Base-by-base conservation (phyloP, 768 basidiomycete genomes). In the Hemileccinum impolitum region DNA sequence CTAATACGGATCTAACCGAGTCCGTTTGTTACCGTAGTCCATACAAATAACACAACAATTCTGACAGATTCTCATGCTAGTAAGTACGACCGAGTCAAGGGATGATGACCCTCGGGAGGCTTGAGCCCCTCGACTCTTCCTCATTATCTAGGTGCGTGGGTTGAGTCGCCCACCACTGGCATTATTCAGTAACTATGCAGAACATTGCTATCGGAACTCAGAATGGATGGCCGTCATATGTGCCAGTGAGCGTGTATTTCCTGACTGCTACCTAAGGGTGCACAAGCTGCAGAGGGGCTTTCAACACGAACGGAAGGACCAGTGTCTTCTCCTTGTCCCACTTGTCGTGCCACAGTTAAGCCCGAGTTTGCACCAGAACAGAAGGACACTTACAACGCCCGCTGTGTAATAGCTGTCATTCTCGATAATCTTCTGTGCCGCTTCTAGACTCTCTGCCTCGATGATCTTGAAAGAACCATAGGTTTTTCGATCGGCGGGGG, bases 301-400 rank as follows among this genome's bases (percentile, higher is more conserved):
- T 72, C 31, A 70, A 53, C 17, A 66, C 39, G 47, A 76, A 69
- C 9, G 79, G 81, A 18, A 71, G 50, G 38, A 84, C 76, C 15
- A 75, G 71, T 17, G 82, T 50, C 57, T 72, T 80, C 51, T 77
- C 77, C 50, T 69, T 65, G 57, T 82, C 82, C 81, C 82, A 84
- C 81, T 82, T 17, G 17, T 15, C 26, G 7, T 17, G 44, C 35
- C 32, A 26, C 36, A 35, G 32, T 37, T 21, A 47, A 40, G 14
- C 32, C 52, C 40, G 17, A 43, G 6, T 9, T 42, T 7, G 12
- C 13, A n/a, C 19, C 37, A 17, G 31, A 31, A 18, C 5, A 13
- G 14, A 23, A 18, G n/a, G 13, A 23, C 3, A 35, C 62, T 45
- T 32, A 67, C 66, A 53, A 68, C 65, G 11, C 47, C 51, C 10